Percentiles rank a stretch among this genome's conserved stretches.
phyloP scores from a whole-genome alignment of 768 basidiomycete species.

The Russula virescens region DNA sequence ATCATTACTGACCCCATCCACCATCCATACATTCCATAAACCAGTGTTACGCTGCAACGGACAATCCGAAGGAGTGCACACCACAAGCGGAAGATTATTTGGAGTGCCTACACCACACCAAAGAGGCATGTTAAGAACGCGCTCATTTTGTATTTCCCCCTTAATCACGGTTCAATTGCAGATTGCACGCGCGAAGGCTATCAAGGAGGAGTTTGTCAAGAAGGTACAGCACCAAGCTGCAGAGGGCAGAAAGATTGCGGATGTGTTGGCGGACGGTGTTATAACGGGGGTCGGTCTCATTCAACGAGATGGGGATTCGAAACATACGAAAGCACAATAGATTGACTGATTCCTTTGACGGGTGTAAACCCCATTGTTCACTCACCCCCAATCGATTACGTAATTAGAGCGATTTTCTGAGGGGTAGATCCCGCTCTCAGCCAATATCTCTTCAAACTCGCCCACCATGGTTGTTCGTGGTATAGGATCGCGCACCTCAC shows the following conservation, averaged over 20 bases:
- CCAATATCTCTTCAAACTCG: neutral
- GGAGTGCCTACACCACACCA: slow-evolving; percentile 83
- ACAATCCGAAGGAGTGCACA: slow-evolving; percentile 66
- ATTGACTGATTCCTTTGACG: too few species aligned
- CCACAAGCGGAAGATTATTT: slow-evolving; percentile 78
- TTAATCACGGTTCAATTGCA: slow-evolving; percentile 25
- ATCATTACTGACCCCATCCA: neutral
- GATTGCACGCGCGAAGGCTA: slow-evolving; percentile 60
- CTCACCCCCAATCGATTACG: neutral
- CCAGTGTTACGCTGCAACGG: slow-evolving; percentile 82
- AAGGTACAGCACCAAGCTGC: slow-evolving; percentile 59
- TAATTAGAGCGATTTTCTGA: neutral
- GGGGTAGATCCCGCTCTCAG: neutral
- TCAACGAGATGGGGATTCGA: slow-evolving; percentile 37
- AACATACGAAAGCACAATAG: slow-evolving; percentile 12
- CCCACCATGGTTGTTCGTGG: slow-evolving; percentile 14
- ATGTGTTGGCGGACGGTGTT: slow-evolving; percentile 65
- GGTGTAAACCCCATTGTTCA: too few species aligned
- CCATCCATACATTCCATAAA: neutral
- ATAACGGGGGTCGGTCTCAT: slow-evolving; percentile 75
- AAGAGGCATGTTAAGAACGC: slow-evolving; percentile 61
- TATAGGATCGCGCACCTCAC: slow-evolving; percentile 19
- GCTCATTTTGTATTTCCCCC: neutral
- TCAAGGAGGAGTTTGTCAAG: slow-evolving; percentile 67
- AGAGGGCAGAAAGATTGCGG: slow-evolving; percentile 66